Conservation (phyloP, 345 rosid species). For the Kandelia obovata region DNA sequence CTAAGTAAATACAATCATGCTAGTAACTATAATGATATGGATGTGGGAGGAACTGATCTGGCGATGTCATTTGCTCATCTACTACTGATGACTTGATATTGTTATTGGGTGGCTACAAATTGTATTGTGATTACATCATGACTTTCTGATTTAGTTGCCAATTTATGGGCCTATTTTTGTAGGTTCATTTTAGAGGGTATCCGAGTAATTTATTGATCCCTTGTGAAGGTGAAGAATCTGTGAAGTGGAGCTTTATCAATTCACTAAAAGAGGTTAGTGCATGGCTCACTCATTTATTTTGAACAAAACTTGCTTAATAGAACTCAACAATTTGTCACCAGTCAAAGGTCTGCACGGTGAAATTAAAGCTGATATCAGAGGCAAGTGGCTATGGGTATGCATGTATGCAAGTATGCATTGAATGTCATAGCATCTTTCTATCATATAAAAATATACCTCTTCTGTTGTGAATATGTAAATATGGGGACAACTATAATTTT, state of each 20-base stretch:
- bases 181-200: conserved; percentile 96
- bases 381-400: neutral
- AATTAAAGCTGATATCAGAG: neutral
- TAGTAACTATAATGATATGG: no score
- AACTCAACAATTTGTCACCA: no score
- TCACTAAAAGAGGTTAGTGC: conserved; percentile 83
- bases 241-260: conserved; percentile 90
- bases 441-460: no score
- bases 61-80: no score
- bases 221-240: conserved; percentile 89
- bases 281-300: neutral
- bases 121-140: neutral
- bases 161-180: conserved; percentile 20
- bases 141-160: neutral
- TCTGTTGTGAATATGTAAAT: no score
- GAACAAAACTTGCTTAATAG: no score
- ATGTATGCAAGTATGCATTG: neutral
- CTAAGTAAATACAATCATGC: no score
- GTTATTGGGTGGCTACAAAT: neutral
- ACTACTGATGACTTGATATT: neutral
- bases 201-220: conserved; percentile 71
- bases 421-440: no score
- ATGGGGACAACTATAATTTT: no score
- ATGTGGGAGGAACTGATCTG: no score
- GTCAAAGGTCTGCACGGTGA: no score